Evolutionary conservation across 2,329 filamentous ascomycete genomes (phyloP).

Genomic region (Aspergillus piperis): DNA sequence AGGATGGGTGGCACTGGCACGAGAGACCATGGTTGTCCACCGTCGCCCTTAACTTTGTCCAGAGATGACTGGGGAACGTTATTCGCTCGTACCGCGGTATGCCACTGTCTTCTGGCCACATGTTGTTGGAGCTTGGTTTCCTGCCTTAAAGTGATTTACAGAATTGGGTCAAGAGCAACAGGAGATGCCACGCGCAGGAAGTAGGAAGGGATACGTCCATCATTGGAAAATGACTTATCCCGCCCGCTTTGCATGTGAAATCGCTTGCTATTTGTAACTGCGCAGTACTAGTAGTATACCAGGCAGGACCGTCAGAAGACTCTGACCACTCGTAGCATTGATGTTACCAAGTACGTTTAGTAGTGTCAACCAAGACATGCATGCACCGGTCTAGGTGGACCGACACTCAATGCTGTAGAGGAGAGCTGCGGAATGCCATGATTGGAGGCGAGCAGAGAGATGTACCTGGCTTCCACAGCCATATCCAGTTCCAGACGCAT

Average conservation of each 20-base stretch:
- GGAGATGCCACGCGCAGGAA: too few species aligned
- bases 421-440: not conserved
- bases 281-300: not conserved
- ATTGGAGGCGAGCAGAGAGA: not conserved
- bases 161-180: too few species aligned
- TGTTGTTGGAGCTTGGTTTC: not conserved
- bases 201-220: too few species aligned
- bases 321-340: not conserved
- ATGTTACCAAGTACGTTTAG: not conserved
- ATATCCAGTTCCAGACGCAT: not conserved
- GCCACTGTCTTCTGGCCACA: not conserved
- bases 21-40: slow-evolving; percentile 2
- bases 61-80: not conserved
- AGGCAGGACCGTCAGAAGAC: not conserved
- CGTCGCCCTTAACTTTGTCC: not conserved
- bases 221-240: not conserved
- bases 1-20: not conserved
- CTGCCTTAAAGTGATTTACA: too few species aligned
- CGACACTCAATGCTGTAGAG: too few species aligned
- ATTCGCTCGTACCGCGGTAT: not conserved
- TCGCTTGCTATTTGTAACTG: not conserved
- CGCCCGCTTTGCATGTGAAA: not conserved
- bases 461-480: not conserved
- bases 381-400: too few species aligned
- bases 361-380: too few species aligned